Conservation (phyloP, 371 early-diverging fungal species). For the Coemansia sp. region DNA sequence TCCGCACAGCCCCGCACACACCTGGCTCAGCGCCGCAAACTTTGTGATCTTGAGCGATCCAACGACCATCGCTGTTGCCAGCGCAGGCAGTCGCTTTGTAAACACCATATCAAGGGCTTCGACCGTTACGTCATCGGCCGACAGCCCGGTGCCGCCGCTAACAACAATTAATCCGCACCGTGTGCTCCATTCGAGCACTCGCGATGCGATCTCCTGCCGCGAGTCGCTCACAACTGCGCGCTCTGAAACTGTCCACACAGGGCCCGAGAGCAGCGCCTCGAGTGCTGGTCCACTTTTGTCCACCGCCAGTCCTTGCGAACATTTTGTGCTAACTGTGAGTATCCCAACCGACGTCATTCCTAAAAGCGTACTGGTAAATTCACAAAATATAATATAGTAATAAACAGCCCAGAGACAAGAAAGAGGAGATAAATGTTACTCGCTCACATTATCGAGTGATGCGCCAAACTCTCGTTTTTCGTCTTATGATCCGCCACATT, state of each 20-base stretch:
- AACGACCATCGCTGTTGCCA: conserved; percentile 73
- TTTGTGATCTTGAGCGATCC: conserved; percentile 76
- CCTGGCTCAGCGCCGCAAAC: conserved; percentile 83
- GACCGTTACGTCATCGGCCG: conserved; percentile 82
- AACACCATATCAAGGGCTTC: conserved; percentile 78
- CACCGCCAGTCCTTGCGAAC: conserved; percentile 54
- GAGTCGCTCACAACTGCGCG: conserved; percentile 60
- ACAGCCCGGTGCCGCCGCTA: conserved; percentile 94
- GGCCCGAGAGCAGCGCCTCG: conserved; percentile 33
- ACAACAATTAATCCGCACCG: conserved; percentile 67
- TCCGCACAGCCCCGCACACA: conserved; percentile 75
- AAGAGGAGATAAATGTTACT: not conserved
- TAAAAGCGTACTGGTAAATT: not conserved
- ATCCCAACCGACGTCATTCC: conserved; percentile 25
- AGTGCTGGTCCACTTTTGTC: conserved; percentile 68
- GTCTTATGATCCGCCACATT: conserved; percentile 83
- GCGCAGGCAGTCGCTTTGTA: conserved; percentile 67
- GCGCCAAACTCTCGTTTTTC: conserved; percentile 50
- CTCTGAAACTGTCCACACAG: conserved; percentile 32
- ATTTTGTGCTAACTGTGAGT: conserved; percentile 64
- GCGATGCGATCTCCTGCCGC: conserved; percentile 54
- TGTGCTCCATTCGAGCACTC: conserved; percentile 54
- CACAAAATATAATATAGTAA: not conserved
- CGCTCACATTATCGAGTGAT: conserved; percentile 50
- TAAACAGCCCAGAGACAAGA: not conserved